Base-by-base conservation (phyloP, 192 early-diverging fungal genomes). In the Entomortierella parvispora region DNA sequence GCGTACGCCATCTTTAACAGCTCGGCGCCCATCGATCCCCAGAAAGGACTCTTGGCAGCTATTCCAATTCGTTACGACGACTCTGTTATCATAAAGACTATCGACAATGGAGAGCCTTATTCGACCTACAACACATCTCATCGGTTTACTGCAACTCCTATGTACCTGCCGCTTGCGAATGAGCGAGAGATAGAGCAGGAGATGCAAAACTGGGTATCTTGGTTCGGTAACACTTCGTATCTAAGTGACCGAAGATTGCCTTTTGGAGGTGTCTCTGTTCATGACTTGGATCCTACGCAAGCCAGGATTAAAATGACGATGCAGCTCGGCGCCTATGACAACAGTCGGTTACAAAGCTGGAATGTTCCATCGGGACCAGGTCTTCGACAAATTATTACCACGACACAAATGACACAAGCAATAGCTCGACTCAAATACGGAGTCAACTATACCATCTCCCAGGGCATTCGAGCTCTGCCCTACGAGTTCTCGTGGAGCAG, bases 391-490 rank as follows among this genome's bases (percentile, higher is more conserved):
- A 29, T 64, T 5, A 34, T 64, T 23, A 51, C 22, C 23, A 18
- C 26, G 50, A 42, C 49, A 6, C 62, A 64, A 32, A 29, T 64
- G 15, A 53, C 62, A 14, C 49, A 28, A 5, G 48, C 62, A 4
- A 4, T 64, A 2, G 26, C 33, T 11, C 43, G 29, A 20, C 43
- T 53, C 37, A 64, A 64, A 26, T 42, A 42, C 23, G 40, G 22
- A 12, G 50, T 34, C 20, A 32, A 44, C 20, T 64, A 42, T 26
- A 31, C 29, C 34, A 64, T 64, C 37, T 43, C 50, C 8, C 62
- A 64, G 15, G 62, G 62, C 20, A 23, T 64, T 29, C 62, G 62
- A 7, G 62, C 62, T 17, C 9, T 64, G 23, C 62, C 62, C 3
- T 64, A 28, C 26, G 62, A 64, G 40, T 53, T 53, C n/a, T 26